These are phyloP conservation scores for Chalciporus chontae DNA, from an alignment of 768 basidiomycete genomes.

Conservation along the genomic window DNA sequence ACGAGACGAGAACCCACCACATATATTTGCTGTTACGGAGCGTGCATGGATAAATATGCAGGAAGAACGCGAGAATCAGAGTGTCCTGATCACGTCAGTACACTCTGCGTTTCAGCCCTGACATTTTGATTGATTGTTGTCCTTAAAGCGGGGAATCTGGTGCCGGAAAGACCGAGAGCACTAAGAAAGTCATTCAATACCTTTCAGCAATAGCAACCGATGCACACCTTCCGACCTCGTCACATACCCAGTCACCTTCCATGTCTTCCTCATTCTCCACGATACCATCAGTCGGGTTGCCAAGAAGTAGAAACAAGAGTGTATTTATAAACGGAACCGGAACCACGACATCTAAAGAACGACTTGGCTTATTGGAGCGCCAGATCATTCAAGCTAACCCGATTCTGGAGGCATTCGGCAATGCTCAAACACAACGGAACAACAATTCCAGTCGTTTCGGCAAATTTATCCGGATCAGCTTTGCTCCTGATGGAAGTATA, in stretches of 20 bases:
- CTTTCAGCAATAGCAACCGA: conserved; percentile 95
- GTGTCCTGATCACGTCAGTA: conserved; percentile 93
- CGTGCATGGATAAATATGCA: conserved; percentile 99
- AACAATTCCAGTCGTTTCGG: conserved; percentile 99
- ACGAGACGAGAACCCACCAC: conserved; percentile 89
- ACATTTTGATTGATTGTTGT: conserved; percentile 11
- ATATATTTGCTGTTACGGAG: conserved; percentile 96
- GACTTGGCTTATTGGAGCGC: conserved; percentile 85
- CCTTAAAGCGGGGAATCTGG: conserved; percentile 87
- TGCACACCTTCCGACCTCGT: conserved; percentile 49
- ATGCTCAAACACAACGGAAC: conserved; percentile 96
- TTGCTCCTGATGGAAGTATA: conserved; percentile 89
- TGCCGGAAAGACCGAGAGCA: conserved; percentile 98
- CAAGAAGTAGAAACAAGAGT: conserved; percentile 61
- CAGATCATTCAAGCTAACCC: conserved; percentile 98
- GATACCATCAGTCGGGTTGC: conserved; percentile 65
- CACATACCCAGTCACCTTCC: conserved; percentile 68
- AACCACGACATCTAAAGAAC: conserved; percentile 58
- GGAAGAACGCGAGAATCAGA: conserved; percentile 95
- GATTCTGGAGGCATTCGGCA: conserved; percentile 95
- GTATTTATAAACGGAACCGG: conserved; percentile 43
- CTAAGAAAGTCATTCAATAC: conserved; percentile 99
- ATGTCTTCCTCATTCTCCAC: conserved; percentile 50
- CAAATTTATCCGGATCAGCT: conserved; percentile 95
- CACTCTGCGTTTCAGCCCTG: background rate